Evolutionary conservation across 306 rosid genomes (phyloP), one percentile per base, ranked within the genome.

Genomic region (Ochetophila trinervis): DNA sequence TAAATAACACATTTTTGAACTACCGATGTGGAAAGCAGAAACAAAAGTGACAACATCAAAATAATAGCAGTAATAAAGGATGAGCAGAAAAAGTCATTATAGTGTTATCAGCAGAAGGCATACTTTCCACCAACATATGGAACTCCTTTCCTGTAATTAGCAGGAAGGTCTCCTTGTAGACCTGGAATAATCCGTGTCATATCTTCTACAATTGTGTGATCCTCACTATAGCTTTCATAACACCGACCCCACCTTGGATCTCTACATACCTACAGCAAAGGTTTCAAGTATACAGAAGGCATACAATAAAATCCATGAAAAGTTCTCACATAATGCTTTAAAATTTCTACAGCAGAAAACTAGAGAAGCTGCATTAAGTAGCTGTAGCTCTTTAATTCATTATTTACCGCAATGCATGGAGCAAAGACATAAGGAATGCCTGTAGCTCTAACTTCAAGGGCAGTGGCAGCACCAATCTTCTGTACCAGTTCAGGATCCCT

Each of bases 231-330:
- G 87, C 99, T 93, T 80, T 93, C 99, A 35, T 93, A 93, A 81
- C 99, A 93, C 52, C 99, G 75, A 53, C 99, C 99, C 99, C 99
- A 93, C 79, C 99, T 86, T 24, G 99, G 98, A 83, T 93, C 99
- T 77, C 99, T 87, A 69, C 99, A 93, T 24, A 93, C 96, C 97
- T 93, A 45, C 49, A 76, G 37, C 61, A 61, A 65, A 78, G 42
- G 60, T 76, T 85, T 74, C 61, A 55, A 55, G 66, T 37, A n/a
- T 74, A 53, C n/a, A 62, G 51, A 70, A 58, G 65, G 66, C 66
- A 52, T 19, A 49, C 4, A 45, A 34, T 40, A 40, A 54, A 49
- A 69, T 35, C 20, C 23, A 40, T 27, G 40, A 20, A 14, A 58
- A 53, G 61, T 5, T 60, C 59, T 22, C 45, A 71, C 64, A 68